Evolutionary conservation across 257 asterid species (phyloP).

Genomic region (Pogostemon cablin): DNA sequence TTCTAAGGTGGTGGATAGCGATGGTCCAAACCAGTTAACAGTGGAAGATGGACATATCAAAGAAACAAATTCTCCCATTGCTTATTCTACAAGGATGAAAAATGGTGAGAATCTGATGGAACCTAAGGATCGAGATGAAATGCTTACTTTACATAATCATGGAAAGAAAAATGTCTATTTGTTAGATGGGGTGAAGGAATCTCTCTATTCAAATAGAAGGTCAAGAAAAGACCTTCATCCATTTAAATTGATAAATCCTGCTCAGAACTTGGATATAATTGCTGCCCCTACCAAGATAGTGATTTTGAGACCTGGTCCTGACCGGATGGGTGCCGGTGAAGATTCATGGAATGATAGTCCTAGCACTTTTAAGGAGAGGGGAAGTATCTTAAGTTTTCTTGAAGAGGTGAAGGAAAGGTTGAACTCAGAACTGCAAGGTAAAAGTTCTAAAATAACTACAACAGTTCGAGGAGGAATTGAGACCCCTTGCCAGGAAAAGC

Average conservation of each 20-base stretch:
- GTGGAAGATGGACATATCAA: constrained; percentile 58
- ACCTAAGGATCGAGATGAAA: constrained; percentile 36
- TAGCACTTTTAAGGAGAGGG: constrained; percentile 57
- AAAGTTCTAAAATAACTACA: constrained; percentile 46
- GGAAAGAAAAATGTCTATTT: constrained; percentile 30
- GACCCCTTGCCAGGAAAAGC: constrained; percentile 64
- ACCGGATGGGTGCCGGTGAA: constrained; percentile 45
- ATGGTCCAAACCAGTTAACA: constrained; percentile 49
- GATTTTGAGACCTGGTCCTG: constrained; percentile 75
- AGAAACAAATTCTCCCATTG: constrained; percentile 49
- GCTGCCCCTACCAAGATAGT: constrained; percentile 70
- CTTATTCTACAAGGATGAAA: constrained; percentile 42
- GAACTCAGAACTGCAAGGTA: constrained; percentile 68
- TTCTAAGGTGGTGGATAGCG: constrained; percentile 50
- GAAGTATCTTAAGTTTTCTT: constrained; percentile 74
- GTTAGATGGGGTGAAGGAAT: constrained; percentile 40
- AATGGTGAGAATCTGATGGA: constrained; percentile 35
- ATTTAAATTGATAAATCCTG: constrained; percentile 35
- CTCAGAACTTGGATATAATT: constrained; percentile 34
- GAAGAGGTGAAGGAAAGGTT: constrained; percentile 87
- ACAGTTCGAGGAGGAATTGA: constrained; percentile 70
- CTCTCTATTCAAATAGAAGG: constrained; percentile 36
- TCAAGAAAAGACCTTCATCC: constrained; percentile 34
- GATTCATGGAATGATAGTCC: constrained; percentile 73
- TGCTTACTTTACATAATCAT: constrained; percentile 27